Evolutionary conservation across 768 basidiomycete genomes (phyloP), one percentile per base, ranked within the genome.

Genomic region (Cyclocybe cylindracea): DNA sequence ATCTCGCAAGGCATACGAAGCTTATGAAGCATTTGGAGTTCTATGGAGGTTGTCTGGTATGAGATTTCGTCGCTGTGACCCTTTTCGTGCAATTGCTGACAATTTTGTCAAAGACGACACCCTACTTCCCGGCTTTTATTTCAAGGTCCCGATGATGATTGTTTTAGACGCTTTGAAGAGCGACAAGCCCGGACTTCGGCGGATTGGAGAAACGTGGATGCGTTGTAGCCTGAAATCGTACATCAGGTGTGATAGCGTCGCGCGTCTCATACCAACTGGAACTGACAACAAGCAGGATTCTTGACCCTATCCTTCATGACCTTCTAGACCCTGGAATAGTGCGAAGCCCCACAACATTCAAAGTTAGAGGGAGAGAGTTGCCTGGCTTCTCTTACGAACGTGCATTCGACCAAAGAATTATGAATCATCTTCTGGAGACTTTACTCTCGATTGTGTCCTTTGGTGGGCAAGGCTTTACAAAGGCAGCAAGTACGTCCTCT

Each of bases 131-230:
- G 94, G 95, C 0, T 88, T 91, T 62, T 76, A 78, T 19, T 85
- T 98, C 63, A 87, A 87, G 61, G 77, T 87, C 1, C 96, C 96
- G 0, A 79, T 98, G 81, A 87, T 94, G 79, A 83, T 86, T 39
- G 85, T 96, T 31, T 70, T 98, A 44, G 94, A 96, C 62, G 85
- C 86, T 0, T 69, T 98, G 43, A 87, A 86, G 60, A 86, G 78
- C 36, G 84, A 87, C 32, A 86, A 93, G 57, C 89, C 92, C 7
- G 72, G 71, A 53, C 67, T 89, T 8, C 85, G 89, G 24, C 80
- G 93, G 9, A 77, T 90, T 32, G 91, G 91, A 10, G 96, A 98
- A 67, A 94, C 94, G 0, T 99, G 97, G 97, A 94, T 99, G 89
- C 82, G 95, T 24, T 94, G 92, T 63, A 93, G 86, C 61, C 76